These are phyloP conservation scores for Stentor roeselii DNA, from an alignment of 73 alveolate genomes.

Conservation along the genomic window DNA sequence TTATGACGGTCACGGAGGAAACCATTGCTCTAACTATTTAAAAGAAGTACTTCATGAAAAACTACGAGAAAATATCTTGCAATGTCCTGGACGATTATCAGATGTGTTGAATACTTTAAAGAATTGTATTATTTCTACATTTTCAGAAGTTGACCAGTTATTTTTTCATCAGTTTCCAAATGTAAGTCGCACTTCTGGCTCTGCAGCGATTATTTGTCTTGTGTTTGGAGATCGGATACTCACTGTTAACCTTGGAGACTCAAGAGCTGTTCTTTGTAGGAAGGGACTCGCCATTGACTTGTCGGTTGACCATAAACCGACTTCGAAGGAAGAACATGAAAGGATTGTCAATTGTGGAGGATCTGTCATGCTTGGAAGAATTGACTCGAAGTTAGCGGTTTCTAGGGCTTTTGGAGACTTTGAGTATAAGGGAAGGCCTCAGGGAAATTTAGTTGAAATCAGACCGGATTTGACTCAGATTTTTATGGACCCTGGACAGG, in stretches of 20 bases:
- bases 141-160: conserved; percentile 27
- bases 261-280: conserved; percentile 76
- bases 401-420: conserved; percentile 95
- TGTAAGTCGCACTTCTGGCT: conserved; percentile 41
- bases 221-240: conserved; percentile 66
- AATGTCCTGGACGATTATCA: conserved; percentile 12
- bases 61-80: conserved; percentile 36
- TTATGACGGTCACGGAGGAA: conserved; percentile 78
- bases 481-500: conserved; percentile 53
- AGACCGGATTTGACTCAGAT: conserved; percentile 79
- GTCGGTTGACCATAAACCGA: conserved; percentile 79
- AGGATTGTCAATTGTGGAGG: conserved; percentile 88
- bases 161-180: conserved; percentile 27
- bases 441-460: conserved; percentile 44
- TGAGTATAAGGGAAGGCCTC: conserved; percentile 63
- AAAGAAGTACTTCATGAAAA: conserved; percentile 46
- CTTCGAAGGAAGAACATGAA: conserved; percentile 62
- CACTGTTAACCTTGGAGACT: conserved; percentile 94
- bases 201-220: conserved; percentile 61
- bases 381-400: conserved; percentile 83
- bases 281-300: conserved; percentile 54
- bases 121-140: conserved; percentile 18
- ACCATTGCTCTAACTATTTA: conserved; percentile 56
- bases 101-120: conserved; percentile 21
- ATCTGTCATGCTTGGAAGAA: conserved; percentile 74